A percentile compares a stretch with the other conserved stretches of the same genome.
These are phyloP conservation scores for Mortierella sp. DNA, from an alignment of 371 early-diverging fungal species.

Conservation along the genomic window DNA sequence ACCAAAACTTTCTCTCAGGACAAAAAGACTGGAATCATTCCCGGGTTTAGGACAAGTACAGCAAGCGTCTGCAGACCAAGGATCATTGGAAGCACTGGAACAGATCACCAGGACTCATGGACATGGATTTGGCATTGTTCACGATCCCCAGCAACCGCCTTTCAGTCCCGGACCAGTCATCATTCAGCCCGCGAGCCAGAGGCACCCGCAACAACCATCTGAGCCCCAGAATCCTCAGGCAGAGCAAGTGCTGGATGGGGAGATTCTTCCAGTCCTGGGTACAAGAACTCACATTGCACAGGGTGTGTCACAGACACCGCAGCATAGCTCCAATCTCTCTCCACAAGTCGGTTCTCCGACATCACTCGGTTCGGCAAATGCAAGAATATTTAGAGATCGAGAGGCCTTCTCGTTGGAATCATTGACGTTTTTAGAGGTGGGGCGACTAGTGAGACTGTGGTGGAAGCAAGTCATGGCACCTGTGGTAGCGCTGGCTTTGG, in stretches of 20 bases:
- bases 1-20: constrained; percentile 27
- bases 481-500: constrained; percentile 17
- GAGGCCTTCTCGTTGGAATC: background rate
- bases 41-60: background rate
- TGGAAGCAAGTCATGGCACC: constrained; percentile 29
- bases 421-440: background rate
- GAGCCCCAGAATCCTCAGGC: constrained; percentile 38
- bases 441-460: constrained; percentile 4
- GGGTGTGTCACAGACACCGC: background rate
- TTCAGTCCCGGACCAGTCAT: constrained; percentile 11
- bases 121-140: constrained; percentile 9
- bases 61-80: background rate
- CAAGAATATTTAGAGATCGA: background rate
- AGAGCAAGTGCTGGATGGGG: constrained; percentile 22
- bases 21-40: background rate
- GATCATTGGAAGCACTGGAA: background rate
- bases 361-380: constrained; percentile 1
- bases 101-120: constrained; percentile 17
- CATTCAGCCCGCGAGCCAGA: constrained; percentile 24
- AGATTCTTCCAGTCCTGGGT: constrained; percentile 10
- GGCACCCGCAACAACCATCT: constrained; percentile 47
- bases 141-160: constrained; percentile 48
- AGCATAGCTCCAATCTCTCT: constrained; percentile 17
- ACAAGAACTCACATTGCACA: background rate
- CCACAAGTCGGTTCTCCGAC: constrained; percentile 28